Base-by-base conservation (phyloP, 164 flowering plant genomes). In the Berberis vulgaris region DNA sequence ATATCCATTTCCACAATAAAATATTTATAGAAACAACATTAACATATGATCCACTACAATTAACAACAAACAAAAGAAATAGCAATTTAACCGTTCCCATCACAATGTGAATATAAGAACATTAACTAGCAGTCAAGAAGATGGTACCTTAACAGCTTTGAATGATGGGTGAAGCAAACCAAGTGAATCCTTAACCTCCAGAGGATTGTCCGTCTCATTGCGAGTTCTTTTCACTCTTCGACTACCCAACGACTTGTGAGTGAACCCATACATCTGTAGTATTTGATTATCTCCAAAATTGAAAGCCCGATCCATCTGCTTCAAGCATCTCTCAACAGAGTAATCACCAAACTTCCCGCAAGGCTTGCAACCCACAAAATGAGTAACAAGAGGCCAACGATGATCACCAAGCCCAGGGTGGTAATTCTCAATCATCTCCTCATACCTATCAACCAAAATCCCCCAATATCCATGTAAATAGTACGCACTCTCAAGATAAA, bases 381-480 rank as follows among this genome's bases (percentile, higher is more conserved):
- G 94, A 26, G 94, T 87, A 6, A 87, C 94, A 6, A 87, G 80
- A 0, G 91, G 94, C 94, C 94, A 87, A 8, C 94, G 69, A 39
- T 87, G 87, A 65, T 87, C 94, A 8, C 94, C 94, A 6, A 87
- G 63, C 0, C 94, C 94, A 0, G 94, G 94, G 46, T 83, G 89
- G 61, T 81, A 81, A 11, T 78, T 80, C 84, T 82, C 85, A 10
- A 87, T 85, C 87, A 82, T 81, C 59, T 87, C 91, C 76, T 85
- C 91, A 52, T 87, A 87, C 41, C 67, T 67, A 72, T 87, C 94
- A 3, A 87, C 94, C 75, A 87, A 72, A 73, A 87, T 83, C 4
- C 88, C 90, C 94, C 94, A 87, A n/a, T 87, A 85, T 1, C 94
- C 94, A 46, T 85, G 94, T 65, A 87, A 72, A 67, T 82, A 85